Conservation (phyloP, 2,329 filamentous ascomycete species). For the Aspergillus eucalypticola region DNA sequence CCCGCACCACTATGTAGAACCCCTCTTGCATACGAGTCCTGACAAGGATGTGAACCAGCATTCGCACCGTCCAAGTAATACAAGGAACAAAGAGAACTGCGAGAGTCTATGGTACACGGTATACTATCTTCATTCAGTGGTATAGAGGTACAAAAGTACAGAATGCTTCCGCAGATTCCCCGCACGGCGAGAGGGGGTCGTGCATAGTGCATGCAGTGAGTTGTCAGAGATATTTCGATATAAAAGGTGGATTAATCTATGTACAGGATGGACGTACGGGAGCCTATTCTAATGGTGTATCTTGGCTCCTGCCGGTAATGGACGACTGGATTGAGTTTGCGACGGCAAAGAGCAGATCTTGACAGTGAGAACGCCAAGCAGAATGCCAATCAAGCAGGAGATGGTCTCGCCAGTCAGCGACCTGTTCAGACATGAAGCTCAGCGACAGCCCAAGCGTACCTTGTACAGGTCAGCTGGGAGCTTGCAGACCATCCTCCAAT, state of each 20-base stretch:
- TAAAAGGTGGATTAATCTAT: neutral
- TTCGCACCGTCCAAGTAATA: neutral
- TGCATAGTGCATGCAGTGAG: slow-evolving; percentile 6
- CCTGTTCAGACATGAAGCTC: neutral
- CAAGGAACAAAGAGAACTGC: neutral
- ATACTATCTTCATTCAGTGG: neutral
- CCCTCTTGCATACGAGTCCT: neutral
- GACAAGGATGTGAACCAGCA: neutral
- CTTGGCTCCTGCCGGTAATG: neutral
- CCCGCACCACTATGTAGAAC: neutral
- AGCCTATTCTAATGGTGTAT: neutral
- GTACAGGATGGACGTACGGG: neutral
- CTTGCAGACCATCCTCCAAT: neutral
- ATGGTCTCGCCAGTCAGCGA: neutral
- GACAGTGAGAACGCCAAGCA: neutral
- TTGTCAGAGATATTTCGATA: neutral
- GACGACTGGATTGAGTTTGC: neutral
- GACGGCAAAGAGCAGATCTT: neutral
- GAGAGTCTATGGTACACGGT: neutral
- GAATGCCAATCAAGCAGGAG: neutral
- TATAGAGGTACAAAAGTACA: neutral
- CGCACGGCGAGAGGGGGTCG: slow-evolving; percentile 6
- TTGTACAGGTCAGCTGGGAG: neutral
- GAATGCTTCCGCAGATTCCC: neutral
- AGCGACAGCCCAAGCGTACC: neutral